Conservation (phyloP, 164 flowering plant genomes). For the Aristolochia fimbriata region DNA sequence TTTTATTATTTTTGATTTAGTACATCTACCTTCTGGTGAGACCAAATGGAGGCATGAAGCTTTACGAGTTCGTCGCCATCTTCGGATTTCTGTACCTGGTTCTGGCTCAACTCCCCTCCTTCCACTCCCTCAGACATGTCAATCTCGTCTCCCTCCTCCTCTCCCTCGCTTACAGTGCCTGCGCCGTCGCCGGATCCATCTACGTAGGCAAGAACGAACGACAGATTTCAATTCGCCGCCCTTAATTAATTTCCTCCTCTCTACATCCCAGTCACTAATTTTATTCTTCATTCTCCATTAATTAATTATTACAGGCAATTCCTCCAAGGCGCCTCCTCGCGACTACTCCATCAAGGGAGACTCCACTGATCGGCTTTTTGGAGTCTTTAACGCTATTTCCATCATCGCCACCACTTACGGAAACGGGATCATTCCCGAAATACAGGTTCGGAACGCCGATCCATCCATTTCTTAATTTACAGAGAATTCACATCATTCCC, state of each 20-base stretch:
- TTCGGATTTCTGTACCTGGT: constrained; percentile 69
- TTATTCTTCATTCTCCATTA: neutral
- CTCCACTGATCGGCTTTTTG: constrained; percentile 34
- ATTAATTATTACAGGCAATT: constrained; percentile 52
- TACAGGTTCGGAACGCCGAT: too few relatives aligned
- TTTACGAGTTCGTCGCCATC: constrained; percentile 60
- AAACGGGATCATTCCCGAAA: constrained; percentile 95
- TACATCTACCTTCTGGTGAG: constrained; percentile 49
- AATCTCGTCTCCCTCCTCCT: constrained; percentile 63
- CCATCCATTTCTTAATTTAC: too few relatives aligned
- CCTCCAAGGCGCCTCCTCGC: constrained; percentile 57
- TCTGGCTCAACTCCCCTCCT: constrained; percentile 88
- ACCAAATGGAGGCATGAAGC: constrained; percentile 61
- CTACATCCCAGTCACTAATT: too few relatives aligned
- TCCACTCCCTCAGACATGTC: constrained; percentile 88
- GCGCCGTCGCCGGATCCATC: constrained; percentile 68
- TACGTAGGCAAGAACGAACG: constrained; percentile 59
- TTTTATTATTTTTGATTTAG: constrained; percentile 26
- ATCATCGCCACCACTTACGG: constrained; percentile 90
- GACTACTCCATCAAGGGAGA: constrained; percentile 48
- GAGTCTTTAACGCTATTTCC: constrained; percentile 65
- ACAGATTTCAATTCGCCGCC: too few relatives aligned
- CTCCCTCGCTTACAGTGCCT: constrained; percentile 66
- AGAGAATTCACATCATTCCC: too few relatives aligned
- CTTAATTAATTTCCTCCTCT: too few relatives aligned